phyloP scores from a whole-genome alignment of 2,329 filamentous ascomycete species.

The Byssochlamys sp. region DNA sequence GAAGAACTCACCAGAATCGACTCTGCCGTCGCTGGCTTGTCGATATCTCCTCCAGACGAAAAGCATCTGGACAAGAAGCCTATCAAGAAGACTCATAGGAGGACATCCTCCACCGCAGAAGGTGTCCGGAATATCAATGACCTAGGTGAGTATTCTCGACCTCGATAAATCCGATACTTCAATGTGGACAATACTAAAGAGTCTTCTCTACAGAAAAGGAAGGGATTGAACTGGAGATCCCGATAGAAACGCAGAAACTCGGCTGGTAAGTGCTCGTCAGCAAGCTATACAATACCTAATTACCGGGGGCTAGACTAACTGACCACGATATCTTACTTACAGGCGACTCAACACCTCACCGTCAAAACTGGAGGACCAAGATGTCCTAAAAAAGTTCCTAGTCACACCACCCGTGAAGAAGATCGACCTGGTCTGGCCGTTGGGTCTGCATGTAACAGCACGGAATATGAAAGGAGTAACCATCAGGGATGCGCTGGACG shows the following conservation, averaged over 20 bases:
- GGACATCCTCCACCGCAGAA: slow-evolving; percentile 62
- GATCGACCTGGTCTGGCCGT: slow-evolving; percentile 84
- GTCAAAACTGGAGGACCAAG: slow-evolving; percentile 66
- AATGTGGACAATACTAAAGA: neutral
- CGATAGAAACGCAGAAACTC: slow-evolving; percentile 73
- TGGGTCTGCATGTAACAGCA: slow-evolving; percentile 78
- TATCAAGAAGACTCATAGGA: slow-evolving; percentile 51
- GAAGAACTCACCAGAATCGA: slow-evolving; percentile 75
- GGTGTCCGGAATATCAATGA: slow-evolving; percentile 77
- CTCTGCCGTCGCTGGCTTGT: slow-evolving; percentile 74
- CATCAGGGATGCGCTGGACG: slow-evolving; percentile 91
- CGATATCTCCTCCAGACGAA: slow-evolving; percentile 56
- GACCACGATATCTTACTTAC: neutral
- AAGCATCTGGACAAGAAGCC: slow-evolving; percentile 36
- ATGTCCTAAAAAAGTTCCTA: slow-evolving; percentile 71
- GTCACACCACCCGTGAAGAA: slow-evolving; percentile 79
- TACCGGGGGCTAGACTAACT: neutral
- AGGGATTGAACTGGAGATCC: slow-evolving; percentile 60
- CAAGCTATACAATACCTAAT: neutral
- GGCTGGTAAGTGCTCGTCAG: slow-evolving; percentile 58
- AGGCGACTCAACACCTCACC: slow-evolving; percentile 94
- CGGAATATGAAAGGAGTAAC: slow-evolving; percentile 90
- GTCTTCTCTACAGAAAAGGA: slow-evolving; percentile 54
- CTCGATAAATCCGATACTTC: neutral
- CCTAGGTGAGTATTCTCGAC: slow-evolving; percentile 52